Conservation (phyloP, 345 rosid genomes). For the Gossypium raimondii region DNA sequence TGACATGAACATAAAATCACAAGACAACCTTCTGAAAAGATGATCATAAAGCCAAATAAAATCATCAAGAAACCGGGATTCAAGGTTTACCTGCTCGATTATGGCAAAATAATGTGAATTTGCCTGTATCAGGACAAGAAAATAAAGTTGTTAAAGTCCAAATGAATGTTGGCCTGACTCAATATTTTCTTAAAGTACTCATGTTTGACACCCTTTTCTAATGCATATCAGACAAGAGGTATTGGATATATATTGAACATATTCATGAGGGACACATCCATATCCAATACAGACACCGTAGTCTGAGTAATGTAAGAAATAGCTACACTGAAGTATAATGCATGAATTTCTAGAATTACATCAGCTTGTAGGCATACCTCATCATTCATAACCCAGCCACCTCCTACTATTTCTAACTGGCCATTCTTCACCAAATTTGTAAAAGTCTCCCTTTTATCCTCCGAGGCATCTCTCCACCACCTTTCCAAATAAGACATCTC, state of each 20-base stretch:
- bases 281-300: background rate
- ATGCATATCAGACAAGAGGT: background rate
- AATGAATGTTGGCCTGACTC: background rate
- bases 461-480: conserved; percentile 99
- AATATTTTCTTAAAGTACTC: background rate
- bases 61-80: background rate
- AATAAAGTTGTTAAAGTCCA: conserved; percentile 1
- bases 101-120: conserved; percentile 96
- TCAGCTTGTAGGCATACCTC: conserved; percentile 52
- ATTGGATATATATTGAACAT: background rate
- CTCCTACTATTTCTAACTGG: conserved; percentile 97
- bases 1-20: background rate
- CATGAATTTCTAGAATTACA: background rate
- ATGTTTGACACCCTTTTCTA: background rate
- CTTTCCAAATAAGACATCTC: conserved; percentile 96
- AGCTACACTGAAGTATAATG: conserved; percentile 1
- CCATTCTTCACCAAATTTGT: conserved; percentile 74
- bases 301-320: background rate
- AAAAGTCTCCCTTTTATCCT: conserved; percentile 56
- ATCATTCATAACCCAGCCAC: conserved; percentile 99
- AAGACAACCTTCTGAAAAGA: background rate
- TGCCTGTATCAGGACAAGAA: conserved; percentile 57
- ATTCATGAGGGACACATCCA: background rate
- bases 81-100: conserved; percentile 75
- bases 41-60: conserved; percentile 1